Evolutionary conservation across 164 flowering plant genomes (phyloP), one percentile per base, ranked within the genome.

Genomic region (Nymphaea colorata): DNA sequence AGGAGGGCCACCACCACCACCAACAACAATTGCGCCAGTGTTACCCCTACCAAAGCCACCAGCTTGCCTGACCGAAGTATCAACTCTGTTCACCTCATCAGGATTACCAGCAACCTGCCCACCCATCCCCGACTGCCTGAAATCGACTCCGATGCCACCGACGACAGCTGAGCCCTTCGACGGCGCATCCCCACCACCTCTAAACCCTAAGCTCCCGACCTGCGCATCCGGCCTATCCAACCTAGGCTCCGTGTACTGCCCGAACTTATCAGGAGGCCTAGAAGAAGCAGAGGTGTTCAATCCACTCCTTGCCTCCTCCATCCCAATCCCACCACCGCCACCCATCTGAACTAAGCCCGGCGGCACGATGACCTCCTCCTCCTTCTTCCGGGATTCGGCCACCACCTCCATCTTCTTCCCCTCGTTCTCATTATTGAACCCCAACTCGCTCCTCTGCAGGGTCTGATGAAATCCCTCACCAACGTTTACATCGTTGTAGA

Each of bases 401-500:
- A 44, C 55, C 5, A 70, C 59, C 45, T 73, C 76, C 3, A 51
- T 64, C 68, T 68, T 72, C 61, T 67, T 64, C 62, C 7, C 36
- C 17, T 67, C 75, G 16, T 71, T 75, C 47, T 79, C 79, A 3
- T 69, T 74, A 43, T 70, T 72, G 47, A 75, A 72, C 72, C 79
- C 89, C 4, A 79, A 84, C 57, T 89, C 92, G 25, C 75, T 82
- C 75, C 80, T 84, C 14, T 78, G 67, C 55, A 88, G 43, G 8
- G 87, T 70, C 68, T 88, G 91, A 18, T 79, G 80, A 68, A 92
- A 88, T 17, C 88, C 86, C 71, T 92, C 94, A 1, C 96, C 93
- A 15, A 90, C 90, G 64, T 90, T 92, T 64, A 90, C 96, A 70
- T 92, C 95, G 43, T 90, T 92, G 73, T 90, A 92, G 12, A 92